A percentile compares a stretch with the other conserved stretches of the same genome.
These are phyloP conservation scores for Aspergillus tubingensis DNA, from an alignment of 2,329 filamentous ascomycete species.

Conservation along the genomic window DNA sequence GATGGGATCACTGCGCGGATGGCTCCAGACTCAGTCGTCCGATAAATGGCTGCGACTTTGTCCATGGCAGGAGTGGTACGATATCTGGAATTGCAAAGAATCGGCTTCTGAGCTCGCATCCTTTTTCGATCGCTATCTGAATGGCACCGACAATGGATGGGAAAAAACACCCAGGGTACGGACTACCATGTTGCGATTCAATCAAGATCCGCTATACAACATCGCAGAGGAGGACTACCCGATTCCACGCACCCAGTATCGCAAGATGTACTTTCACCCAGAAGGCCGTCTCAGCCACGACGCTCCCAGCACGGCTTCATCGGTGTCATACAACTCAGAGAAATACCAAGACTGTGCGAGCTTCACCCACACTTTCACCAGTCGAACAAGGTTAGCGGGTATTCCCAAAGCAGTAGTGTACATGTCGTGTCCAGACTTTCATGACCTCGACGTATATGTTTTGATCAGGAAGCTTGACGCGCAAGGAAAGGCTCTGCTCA, in stretches of 20 bases:
- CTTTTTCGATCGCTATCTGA: constrained; percentile 16
- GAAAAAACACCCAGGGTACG: constrained; percentile 13
- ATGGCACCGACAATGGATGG: constrained; percentile 11
- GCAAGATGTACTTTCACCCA: constrained; percentile 11
- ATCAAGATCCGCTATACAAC: constrained; percentile 6
- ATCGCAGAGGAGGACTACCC: constrained; percentile 13
- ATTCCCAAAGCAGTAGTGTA: constrained; percentile 17
- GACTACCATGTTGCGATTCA: constrained; percentile 12
- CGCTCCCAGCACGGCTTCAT: neutral
- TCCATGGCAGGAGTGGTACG: constrained; percentile 19
- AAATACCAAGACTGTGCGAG: constrained; percentile 9
- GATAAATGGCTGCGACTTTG: constrained; percentile 17
- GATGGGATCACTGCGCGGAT: constrained; percentile 16
- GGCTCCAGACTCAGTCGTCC: constrained; percentile 9
- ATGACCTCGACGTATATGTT: constrained; percentile 15
- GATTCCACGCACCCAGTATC: constrained; percentile 10
- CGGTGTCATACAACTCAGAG: constrained; percentile 12
- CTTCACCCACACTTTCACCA: constrained; percentile 14
- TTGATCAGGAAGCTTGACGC: constrained; percentile 12
- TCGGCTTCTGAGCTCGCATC: constrained; percentile 2
- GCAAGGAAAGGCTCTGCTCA: constrained; percentile 9
- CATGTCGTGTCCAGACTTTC: constrained; percentile 15
- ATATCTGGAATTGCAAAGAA: constrained; percentile 15
- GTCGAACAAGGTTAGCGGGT: constrained; percentile 11
- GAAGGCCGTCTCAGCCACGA: neutral